Base-by-base conservation (phyloP, 2,329 filamentous ascomycete genomes). In the Alternaria postmessia region DNA sequence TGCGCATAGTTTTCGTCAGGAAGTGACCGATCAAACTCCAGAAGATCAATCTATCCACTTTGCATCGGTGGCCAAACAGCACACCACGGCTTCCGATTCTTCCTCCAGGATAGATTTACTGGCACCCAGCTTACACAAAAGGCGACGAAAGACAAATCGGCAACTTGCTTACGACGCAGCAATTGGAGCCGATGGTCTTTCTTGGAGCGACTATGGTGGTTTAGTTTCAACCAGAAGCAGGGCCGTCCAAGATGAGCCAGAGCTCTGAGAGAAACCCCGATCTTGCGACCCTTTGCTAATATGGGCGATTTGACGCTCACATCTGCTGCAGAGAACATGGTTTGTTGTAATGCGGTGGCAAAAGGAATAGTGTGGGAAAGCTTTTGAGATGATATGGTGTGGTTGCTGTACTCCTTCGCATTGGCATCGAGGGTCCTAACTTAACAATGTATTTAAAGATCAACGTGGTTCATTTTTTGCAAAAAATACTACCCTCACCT, bases 161-260 rank as follows among this genome's bases (percentile, higher is more conserved):
- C 51, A 60, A 7, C 54, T 77, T 11, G 75, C 73, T 6, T 75
- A 75, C 49, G 56, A 75, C 16, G 74, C 74, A 51, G 74, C 73
- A 1, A 64, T 73, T 16, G 70, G 72, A 7, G 65, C 64, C n/a
- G 12, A 41, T 68, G 54, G 81, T 77, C 24, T 85, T 18, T 75
- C 71, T 9, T 79, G 76, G 63, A 77, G 78, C 9, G 81, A 76
- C 11, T 82, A 77, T 49, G 78, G 79, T 8, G 81, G 80, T 4
- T 68, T 84, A 28, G 71, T 82, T 30, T 84, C 81, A 18, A 68
- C 74, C 1, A 57, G 61, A 54, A 65, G 58, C n/a, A 55, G 57
- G 20, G 38, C 36, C 9, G 64, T 58, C 14, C 54, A 56, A 22
- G 61, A 71, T n/a, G 71, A 74, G 51, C 51, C 57, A n/a, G 67